Evolutionary conservation across 129 eudicot species (phyloP).

Genomic region (Centrapalus pauciflorus): DNA sequence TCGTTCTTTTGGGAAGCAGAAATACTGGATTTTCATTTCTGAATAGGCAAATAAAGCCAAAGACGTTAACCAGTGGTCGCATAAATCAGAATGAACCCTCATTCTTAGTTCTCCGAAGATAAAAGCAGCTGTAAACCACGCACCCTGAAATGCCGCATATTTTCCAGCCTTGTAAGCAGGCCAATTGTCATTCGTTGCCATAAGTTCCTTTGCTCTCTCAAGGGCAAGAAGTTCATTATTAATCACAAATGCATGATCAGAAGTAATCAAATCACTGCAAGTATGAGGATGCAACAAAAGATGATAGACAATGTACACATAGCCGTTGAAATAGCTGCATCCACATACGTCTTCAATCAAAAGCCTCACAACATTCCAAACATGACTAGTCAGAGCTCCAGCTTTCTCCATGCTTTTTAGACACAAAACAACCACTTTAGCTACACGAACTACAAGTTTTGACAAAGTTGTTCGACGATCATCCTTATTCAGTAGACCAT

Average conservation of each 20-base stretch:
- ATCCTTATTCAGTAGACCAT: constrained; percentile 28
- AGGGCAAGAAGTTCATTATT: constrained; percentile 39
- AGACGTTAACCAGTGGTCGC: constrained; percentile 55
- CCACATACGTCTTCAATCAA: constrained; percentile 33
- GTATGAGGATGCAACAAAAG: constrained; percentile 38
- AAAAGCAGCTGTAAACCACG: constrained; percentile 69
- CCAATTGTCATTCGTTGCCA: constrained; percentile 56
- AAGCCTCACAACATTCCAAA: constrained; percentile 36
- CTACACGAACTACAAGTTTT: constrained; percentile 35
- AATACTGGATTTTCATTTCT: constrained; percentile 49
- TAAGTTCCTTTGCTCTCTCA: constrained; percentile 41
- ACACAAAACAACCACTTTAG: constrained; percentile 42
- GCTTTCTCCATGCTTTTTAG: constrained; percentile 35
- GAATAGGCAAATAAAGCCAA: constrained; percentile 52
- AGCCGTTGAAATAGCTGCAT: constrained; percentile 39
- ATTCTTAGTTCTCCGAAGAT: constrained; percentile 47
- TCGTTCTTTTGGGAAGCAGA: constrained; percentile 27
- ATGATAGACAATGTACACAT: constrained; percentile 31
- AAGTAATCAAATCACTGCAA: background rate
- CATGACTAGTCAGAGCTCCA: constrained; percentile 27
- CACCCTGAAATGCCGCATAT: constrained; percentile 69
- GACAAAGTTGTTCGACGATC: constrained; percentile 13
- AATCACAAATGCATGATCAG: constrained; percentile 24
- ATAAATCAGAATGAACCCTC: constrained; percentile 43
- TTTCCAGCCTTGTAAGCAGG: constrained; percentile 63